These are phyloP conservation scores for Aegilops umbellulata DNA, from an alignment of 176 grass and related monocot genomes.

Conservation along the genomic window DNA sequence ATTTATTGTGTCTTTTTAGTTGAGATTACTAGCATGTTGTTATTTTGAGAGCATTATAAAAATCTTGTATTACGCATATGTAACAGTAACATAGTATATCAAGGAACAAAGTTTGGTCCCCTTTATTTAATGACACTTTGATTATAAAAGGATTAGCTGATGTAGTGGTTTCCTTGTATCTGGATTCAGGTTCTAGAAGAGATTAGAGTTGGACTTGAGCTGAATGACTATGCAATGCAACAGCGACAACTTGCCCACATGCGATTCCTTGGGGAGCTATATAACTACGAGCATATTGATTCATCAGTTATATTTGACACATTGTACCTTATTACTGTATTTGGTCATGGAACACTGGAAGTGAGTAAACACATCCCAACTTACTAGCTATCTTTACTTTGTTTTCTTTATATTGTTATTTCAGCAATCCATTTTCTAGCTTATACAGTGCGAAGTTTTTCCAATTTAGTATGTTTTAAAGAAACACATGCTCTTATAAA, in stretches of 20 bases:
- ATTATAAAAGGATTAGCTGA: constrained; percentile 3
- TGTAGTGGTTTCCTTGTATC: not conserved
- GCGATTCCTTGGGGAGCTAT: constrained; percentile 77
- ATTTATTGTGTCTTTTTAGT: constrained; percentile 16
- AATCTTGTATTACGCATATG: not conserved
- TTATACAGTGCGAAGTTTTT: not conserved
- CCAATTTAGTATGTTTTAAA: not conserved
- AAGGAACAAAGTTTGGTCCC: not conserved
- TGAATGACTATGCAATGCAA: constrained; percentile 55
- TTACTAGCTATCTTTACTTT: not conserved
- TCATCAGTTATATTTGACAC: constrained; percentile 82
- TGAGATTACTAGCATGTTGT: constrained; percentile 53
- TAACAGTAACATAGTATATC: not conserved
- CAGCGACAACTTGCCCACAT: constrained; percentile 58
- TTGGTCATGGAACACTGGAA: constrained; percentile 68
- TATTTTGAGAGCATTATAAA: constrained; percentile 23
- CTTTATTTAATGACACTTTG: not conserved
- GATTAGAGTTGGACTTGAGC: constrained; percentile 67
- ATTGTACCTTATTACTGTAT: constrained; percentile 56
- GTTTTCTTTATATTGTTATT: not conserved
- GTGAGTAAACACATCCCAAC: constrained; percentile 40
- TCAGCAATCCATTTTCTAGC: not conserved
- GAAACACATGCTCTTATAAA: not conserved
- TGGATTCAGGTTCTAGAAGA: constrained; percentile 73
- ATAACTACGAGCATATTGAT: constrained; percentile 67